These are phyloP conservation scores for Hirsutella thompsonii DNA, from an alignment of 2,329 filamentous ascomycete genomes.

Conservation along the genomic window DNA sequence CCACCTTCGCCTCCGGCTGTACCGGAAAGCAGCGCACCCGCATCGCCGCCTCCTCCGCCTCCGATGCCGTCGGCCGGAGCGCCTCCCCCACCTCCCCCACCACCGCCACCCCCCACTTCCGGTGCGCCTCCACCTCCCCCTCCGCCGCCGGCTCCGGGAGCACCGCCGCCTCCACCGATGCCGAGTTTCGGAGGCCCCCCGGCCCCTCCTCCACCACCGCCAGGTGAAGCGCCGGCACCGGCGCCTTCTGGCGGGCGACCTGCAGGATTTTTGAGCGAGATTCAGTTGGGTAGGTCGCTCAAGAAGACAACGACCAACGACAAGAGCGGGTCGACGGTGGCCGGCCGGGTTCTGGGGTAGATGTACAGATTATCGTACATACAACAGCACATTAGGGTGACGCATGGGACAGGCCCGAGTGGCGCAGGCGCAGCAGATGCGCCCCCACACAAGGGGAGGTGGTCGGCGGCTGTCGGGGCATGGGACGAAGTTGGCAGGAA, in stretches of 20 bases:
- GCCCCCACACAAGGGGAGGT: too few species aligned
- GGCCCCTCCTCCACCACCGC: conserved; percentile 33
- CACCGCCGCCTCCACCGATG: conserved; percentile 22
- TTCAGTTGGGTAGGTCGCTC: conserved; percentile 64
- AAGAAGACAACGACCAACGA: conserved; percentile 88
- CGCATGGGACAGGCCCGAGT: not conserved
- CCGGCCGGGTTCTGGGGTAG: conserved; percentile 60
- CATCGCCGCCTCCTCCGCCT: not conserved
- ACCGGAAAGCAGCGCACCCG: conserved; percentile 12
- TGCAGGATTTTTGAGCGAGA: conserved; percentile 63
- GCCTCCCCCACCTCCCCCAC: conserved; percentile 12
- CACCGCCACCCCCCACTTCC: conserved; percentile 6
- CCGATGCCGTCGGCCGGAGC: not conserved
- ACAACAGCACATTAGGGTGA: not conserved
- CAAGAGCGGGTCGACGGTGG: conserved; percentile 56
- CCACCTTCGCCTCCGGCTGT: conserved; percentile 17
- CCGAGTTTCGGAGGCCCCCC: conserved; percentile 21
- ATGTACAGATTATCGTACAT: not conserved
- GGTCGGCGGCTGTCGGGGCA: not conserved
- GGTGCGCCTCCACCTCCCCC: conserved; percentile 9
- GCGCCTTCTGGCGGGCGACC: conserved; percentile 38
- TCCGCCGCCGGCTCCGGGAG: conserved; percentile 20
- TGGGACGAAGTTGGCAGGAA: not conserved
- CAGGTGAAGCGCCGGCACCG: conserved; percentile 26
- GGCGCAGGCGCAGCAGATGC: not conserved